A percentile compares a stretch with the other conserved stretches of the same genome.
Evolutionary conservation across 1,139 yeast species (phyloP).

Genomic region (Debaryomycetaceae sp.): DNA sequence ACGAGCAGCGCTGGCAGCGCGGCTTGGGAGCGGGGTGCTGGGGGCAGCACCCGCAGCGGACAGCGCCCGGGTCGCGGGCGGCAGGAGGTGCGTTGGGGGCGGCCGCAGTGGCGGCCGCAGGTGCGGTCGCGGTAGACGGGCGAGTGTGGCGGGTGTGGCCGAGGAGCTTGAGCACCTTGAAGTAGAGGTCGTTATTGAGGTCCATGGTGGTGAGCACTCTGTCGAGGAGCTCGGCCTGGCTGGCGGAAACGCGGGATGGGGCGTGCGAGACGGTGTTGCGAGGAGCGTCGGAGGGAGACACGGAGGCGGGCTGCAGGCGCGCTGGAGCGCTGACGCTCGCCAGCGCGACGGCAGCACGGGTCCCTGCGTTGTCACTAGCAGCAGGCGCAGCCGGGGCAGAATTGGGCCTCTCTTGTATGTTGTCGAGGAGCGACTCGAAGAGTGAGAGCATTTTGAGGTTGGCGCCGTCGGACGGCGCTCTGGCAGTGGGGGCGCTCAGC

Average conservation of each 20-base stretch:
- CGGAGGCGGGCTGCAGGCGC: background rate
- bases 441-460: conserved; percentile 1
- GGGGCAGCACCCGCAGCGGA: background rate
- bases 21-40: background rate
- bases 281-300: background rate
- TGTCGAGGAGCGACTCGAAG: conserved; percentile 2
- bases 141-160: conserved; percentile 1
- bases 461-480: background rate
- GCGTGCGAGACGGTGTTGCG: too few relatives aligned
- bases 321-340: background rate
- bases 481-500: background rate
- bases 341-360: background rate
- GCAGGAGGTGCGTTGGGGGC: background rate
- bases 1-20: background rate
- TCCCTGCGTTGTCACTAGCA: background rate
- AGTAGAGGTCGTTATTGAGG: conserved; percentile 12
- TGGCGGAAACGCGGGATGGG: background rate
- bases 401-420: background rate
- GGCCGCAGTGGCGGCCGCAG: conserved; percentile 2
- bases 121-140: background rate
- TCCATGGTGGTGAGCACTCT: conserved; percentile 6
- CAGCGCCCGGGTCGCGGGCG: background rate
- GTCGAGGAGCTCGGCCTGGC: conserved; percentile 1
- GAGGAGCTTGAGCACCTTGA: conserved; percentile 10
- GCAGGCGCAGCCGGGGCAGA: background rate